Evolutionary conservation across 371 early-diverging fungal species (phyloP), one percentile per base, ranked within the genome.

Genomic region (Batkoa obscura): DNA sequence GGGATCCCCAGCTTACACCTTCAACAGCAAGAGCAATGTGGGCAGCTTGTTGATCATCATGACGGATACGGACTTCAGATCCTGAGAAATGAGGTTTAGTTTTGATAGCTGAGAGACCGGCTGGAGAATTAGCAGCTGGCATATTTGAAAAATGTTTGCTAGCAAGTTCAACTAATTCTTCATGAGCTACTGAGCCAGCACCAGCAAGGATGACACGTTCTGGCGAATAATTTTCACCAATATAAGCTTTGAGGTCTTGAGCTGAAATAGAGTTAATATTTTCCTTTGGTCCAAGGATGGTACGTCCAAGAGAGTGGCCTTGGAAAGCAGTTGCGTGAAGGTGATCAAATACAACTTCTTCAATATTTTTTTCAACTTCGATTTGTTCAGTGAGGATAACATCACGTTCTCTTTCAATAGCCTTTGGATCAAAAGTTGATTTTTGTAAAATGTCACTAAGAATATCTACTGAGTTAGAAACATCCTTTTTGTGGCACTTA

Each of bases 11-110:
- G 65, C 85, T 79, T 59, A 81, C 91, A 54, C 96, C 95, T 71
- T 94, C 90, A 45, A 97, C 94, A 41, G 96, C 94, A 32, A 97
- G 68, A 17, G 92, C 95, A 66, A 97, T 83, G 73, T 96, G 96
- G 4, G 95, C 91, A 63, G 83, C 84, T 43, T 84, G 79, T 62
- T 89, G 81, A 55, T 79, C 75, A 67, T 85, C 81, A 64, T 87
- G 82, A 56, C 80, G 80, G 37, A 90, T 73, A 62, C 89, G 83
- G 62, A 94, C 66, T 53, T 96, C 95, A 17, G 87, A 83, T 41
- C 95, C 94, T 53, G 81, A 76, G 62, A 92, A 93, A 58, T 72
- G 70, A 30, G 89, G 79, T 55, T 80, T 76, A 55, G 66, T 68
- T 13, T 72, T 69, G 57, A 66, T 67, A 59, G 71, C 70, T 17